Evolutionary conservation across 2,329 filamentous ascomycete species (phyloP).

Genomic region (Pochonia chlamydosporia): DNA sequence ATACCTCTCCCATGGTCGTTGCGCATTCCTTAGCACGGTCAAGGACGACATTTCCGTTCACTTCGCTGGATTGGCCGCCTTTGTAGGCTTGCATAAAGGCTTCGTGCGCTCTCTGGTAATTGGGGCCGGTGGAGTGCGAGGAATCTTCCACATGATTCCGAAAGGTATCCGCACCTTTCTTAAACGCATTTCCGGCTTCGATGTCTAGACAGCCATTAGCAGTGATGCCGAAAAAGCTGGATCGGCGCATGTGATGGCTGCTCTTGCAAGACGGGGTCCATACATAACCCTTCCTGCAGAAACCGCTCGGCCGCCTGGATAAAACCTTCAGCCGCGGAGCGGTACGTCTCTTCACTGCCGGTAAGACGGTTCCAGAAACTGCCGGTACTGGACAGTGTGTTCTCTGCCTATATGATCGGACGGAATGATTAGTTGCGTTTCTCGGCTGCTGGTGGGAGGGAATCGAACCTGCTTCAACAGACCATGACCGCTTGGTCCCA

Average conservation of each 20-base stretch:
- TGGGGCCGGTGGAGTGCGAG: too few species aligned
- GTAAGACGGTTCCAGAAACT: constrained; percentile 88
- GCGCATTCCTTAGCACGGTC: too few species aligned
- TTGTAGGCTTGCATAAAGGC: too few species aligned
- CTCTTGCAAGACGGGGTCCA: constrained; percentile 16
- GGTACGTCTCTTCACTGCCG: constrained; percentile 79
- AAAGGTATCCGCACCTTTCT: constrained; percentile 79
- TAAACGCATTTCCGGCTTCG: constrained; percentile 82
- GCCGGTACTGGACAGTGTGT: constrained; percentile 65
- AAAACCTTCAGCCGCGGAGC: constrained; percentile 83
- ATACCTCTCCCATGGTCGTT: too few species aligned
- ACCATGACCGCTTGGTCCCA: constrained; percentile 73
- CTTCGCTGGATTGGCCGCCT: too few species aligned
- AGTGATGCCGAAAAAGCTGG: background rate
- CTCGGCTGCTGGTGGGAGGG: constrained; percentile 7
- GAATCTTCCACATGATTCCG: too few species aligned
- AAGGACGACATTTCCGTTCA: too few species aligned
- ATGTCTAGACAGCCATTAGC: constrained; percentile 48
- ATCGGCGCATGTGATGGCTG: background rate
- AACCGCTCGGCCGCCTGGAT: constrained; percentile 88
- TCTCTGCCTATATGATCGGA: constrained; percentile 65
- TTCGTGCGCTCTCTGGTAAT: too few species aligned
- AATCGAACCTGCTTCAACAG: constrained; percentile 66
- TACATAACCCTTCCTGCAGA: constrained; percentile 79
- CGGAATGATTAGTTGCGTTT: constrained; percentile 8